Evolutionary conservation across 2,329 filamentous ascomycete genomes (phyloP), one percentile per base, ranked within the genome.

Genomic region (Stachybotrys chlorohalonatus): DNA sequence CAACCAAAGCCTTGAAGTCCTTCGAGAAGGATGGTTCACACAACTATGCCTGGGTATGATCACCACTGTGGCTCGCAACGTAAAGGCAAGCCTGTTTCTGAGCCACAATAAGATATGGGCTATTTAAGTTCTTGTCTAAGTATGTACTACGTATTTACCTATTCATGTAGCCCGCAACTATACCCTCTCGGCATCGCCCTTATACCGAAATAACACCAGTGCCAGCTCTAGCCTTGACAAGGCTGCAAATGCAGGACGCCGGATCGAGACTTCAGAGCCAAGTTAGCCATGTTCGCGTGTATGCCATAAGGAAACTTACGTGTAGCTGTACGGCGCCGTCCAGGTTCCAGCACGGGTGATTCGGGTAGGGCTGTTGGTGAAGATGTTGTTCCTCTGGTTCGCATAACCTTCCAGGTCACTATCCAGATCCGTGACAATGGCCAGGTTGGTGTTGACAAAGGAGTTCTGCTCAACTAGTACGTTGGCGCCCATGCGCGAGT

Each of bases 401-500:
- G 74, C 75, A 52, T 72, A 78, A 1, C 76, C 76, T 5, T 66
- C 68, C 52, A 73, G 66, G 6, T 72, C 67, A 31, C 75, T 77
- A 62, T 79, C 76, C 36, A 75, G 68, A 56, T 72, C 64, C 6
- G 68, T 72, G 3, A 71, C 64, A 53, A 72, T 70, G 47, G 73
- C 63, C 15, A 74, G 68, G 56, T 71, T 71, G n/a, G 71, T 70
- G 47, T 70, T 74, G 24, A 68, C 66, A 59, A 79, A 81, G 57
- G 70, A 69, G 53, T 75, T 76, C 36, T 75, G 75, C 67, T 82
- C 77, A 7, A 81, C 70, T 11, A 81, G 73, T 2, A 82, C 67
- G 58, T 82, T 73, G 2, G 80, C 78, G 7, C 73, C 73, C 58
- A 74, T 68, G 49, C 78, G 77, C 36, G 78, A 75, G 70, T 82